A percentile compares a stretch with the other conserved stretches of the same genome.
phyloP scores from a whole-genome alignment of 1,284 basidiomycete species.

The Rhodotorula sp. region DNA sequence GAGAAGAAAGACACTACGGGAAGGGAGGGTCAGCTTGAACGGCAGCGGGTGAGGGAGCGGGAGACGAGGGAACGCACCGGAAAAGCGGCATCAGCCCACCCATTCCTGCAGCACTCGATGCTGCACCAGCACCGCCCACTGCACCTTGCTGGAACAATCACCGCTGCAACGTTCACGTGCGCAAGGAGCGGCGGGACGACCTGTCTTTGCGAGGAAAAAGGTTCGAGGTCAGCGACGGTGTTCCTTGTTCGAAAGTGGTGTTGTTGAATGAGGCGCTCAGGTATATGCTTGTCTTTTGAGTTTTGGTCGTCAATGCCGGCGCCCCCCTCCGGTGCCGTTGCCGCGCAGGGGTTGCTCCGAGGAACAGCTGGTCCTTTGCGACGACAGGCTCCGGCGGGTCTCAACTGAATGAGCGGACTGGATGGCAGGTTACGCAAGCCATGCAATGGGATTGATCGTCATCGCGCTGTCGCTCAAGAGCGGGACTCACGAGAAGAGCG shows the following conservation, averaged over 20 bases:
- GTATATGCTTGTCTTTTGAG: conserved; percentile 35
- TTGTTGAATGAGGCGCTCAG: conserved; percentile 6
- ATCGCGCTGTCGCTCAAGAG: background rate
- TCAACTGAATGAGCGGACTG: background rate
- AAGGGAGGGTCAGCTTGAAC: no score
- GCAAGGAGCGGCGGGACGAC: background rate
- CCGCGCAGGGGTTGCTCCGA: background rate
- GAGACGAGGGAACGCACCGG: no score
- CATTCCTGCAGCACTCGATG: no score
- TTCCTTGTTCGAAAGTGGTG: background rate
- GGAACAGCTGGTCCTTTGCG: background rate
- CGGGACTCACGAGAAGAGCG: background rate
- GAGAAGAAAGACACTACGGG: no score
- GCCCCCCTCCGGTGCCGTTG: background rate
- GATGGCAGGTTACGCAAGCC: conserved; percentile 13
- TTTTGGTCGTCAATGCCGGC: background rate
- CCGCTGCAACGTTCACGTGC: no score
- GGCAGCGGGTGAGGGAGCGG: no score
- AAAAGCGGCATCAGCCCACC: no score
- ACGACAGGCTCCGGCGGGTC: background rate
- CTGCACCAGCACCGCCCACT: no score
- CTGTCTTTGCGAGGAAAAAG: background rate
- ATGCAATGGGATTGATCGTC: conserved; percentile 23
- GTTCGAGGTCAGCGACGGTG: background rate
- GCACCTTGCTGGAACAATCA: no score